A percentile compares a stretch with the other conserved stretches of the same genome.
Evolutionary conservation across 2,329 filamentous ascomycete genomes (phyloP).

Genomic region (Cordyceps tenuipes): DNA sequence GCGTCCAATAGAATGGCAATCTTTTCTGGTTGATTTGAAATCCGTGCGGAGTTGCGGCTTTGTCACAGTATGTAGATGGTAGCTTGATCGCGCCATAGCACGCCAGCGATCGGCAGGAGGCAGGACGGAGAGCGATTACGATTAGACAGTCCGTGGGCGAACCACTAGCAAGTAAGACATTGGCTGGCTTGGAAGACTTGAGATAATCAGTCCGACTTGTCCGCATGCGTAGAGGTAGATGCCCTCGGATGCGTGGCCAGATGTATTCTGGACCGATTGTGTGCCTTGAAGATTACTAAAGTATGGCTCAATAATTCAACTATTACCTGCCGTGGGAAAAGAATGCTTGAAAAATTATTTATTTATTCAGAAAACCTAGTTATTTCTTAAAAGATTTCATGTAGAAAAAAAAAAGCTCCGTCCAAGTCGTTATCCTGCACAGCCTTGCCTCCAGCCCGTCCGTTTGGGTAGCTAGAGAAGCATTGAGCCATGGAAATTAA

Average conservation of each 20-base stretch:
- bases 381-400: too few relatives aligned
- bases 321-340: too few relatives aligned
- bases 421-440: too few relatives aligned
- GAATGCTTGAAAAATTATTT: too few relatives aligned
- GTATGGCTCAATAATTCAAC: too few relatives aligned
- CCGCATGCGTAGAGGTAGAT: not conserved
- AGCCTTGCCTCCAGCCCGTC: too few relatives aligned
- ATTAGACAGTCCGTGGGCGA: not conserved
- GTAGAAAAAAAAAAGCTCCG: too few relatives aligned
- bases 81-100: conserved; percentile 5
- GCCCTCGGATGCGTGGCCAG: not conserved
- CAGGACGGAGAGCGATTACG: not conserved
- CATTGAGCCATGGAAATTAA: too few relatives aligned
- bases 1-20: not conserved
- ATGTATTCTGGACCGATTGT: too few relatives aligned
- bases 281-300: too few relatives aligned
- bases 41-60: conserved; percentile 9
- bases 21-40: conserved; percentile 7
- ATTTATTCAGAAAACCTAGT: too few relatives aligned
- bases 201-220: not conserved
- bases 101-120: conserved; percentile 3
- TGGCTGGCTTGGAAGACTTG: not conserved
- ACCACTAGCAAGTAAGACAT: too few relatives aligned
- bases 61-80: not conserved
- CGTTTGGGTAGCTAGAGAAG: not conserved